Evolutionary conservation across 2,329 filamentous ascomycete species (phyloP).

Genomic region (Fusarium mexicanum): DNA sequence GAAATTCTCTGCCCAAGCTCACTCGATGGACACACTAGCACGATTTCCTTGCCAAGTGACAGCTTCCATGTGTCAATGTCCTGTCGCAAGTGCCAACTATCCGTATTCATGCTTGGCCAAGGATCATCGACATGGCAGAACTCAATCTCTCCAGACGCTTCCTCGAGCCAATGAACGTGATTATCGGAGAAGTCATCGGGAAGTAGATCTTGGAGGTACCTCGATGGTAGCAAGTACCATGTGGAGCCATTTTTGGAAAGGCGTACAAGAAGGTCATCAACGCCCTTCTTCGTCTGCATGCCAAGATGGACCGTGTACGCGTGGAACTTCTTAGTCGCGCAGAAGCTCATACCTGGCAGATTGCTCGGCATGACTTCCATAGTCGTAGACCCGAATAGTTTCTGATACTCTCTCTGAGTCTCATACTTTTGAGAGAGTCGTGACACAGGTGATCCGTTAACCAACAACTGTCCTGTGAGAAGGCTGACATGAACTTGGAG

Average conservation of each 20-base stretch:
- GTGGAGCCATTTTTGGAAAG: conserved; percentile 13
- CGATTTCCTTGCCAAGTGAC: not conserved
- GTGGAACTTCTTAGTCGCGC: conserved; percentile 46
- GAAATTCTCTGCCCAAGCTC: not conserved
- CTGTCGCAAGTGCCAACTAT: conserved; percentile 43
- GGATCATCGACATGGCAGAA: conserved; percentile 43
- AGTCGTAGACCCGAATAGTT: conserved; percentile 14
- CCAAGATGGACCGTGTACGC: conserved; percentile 39
- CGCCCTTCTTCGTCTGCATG: conserved; percentile 36
- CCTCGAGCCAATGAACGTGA: conserved; percentile 59
- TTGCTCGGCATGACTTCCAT: conserved; percentile 35
- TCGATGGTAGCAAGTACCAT: conserved; percentile 48
- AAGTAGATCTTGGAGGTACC: conserved; percentile 41
- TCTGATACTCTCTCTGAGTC: conserved; percentile 5
- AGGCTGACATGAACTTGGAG: conserved; percentile 13
- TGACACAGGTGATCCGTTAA: conserved; percentile 16
- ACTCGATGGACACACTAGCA: not conserved
- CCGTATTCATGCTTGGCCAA: conserved; percentile 35
- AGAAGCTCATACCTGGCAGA: conserved; percentile 51
- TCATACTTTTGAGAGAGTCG: conserved; percentile 15
- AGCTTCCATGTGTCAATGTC: conserved; percentile 1
- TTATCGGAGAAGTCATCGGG: conserved; percentile 52
- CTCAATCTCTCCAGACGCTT: conserved; percentile 44
- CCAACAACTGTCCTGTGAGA: conserved; percentile 21
- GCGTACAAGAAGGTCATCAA: conserved; percentile 51